Evolutionary conservation across 2,329 filamentous ascomycete genomes (phyloP), one percentile per base, ranked within the genome.

Genomic region (Chrysoporthe puriensis): DNA sequence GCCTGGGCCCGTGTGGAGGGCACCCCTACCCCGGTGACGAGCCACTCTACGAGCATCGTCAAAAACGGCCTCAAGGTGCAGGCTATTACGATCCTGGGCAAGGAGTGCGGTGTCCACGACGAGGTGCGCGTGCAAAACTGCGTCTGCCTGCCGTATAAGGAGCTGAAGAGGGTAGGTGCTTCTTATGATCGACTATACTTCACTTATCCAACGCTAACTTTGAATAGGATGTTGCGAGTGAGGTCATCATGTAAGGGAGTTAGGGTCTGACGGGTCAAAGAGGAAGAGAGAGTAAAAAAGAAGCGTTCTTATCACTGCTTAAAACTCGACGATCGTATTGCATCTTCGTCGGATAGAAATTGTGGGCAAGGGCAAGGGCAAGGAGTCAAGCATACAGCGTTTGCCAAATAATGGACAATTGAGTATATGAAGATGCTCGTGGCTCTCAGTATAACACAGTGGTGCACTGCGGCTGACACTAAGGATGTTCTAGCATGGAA

Each of bases 21-120:
- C 65, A 97, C 94, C 0, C 94, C 95, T 0, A 96, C 92, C 18
- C 91, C 94, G 0, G 89, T 93, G 66, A 90, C 87, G 63, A 97
- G 91, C 83, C 95, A 98, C 83, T 92, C 89, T 64, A 98, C 95
- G 16, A 97, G 91, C 81, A 94, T 98, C 75, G 86, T 98, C 80
- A 98, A 97, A 88, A 97, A 97, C 76, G 96, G 96, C 63, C 90
- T 98, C 80, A 98, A 98, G 85, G 96, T 99, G 63, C 96, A 98
- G 85, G 97, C 93, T 79, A 96, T 98, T 77, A 98, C 95, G 59
- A 99, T 98, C 73, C 81, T 99, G 71, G 95, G 95, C 77, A 97
- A 98, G 85, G 96, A 99, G 80, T 98, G 95, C 76, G 88, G 85
- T 66, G 96, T 98, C 42, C 94, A 91, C 4, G 96, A 99, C 75